phyloP scores from a whole-genome alignment of 1,284 basidiomycete genomes.

The Phellopilus nigrolimitatus region DNA sequence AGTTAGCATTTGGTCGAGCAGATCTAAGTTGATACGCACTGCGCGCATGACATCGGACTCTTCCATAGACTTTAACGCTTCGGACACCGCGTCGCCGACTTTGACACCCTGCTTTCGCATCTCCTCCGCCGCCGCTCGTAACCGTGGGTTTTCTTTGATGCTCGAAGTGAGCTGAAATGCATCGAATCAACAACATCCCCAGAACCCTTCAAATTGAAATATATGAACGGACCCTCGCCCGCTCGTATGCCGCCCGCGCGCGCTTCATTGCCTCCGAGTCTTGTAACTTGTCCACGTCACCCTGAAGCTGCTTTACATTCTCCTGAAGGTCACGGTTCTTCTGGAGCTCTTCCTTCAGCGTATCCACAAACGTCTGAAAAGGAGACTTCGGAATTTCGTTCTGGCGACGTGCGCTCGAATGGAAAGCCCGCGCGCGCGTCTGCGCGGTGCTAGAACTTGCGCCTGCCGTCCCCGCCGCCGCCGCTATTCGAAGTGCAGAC shows the following conservation, averaged over 20 bases:
- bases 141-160: constrained; percentile 93
- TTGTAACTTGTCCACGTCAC: constrained; percentile 95
- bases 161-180: constrained; percentile 76
- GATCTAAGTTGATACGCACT: constrained; percentile 38
- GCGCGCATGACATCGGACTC: constrained; percentile 90
- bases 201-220: constrained; percentile 2
- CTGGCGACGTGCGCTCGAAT: constrained; percentile 56
- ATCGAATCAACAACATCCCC: neutral
- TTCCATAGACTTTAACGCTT: constrained; percentile 88
- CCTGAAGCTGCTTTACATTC: constrained; percentile 94
- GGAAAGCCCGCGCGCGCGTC: constrained; percentile 39
- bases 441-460: neutral
- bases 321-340: constrained; percentile 96
- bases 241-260: constrained; percentile 88
- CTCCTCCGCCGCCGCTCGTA: constrained; percentile 89
- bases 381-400: constrained; percentile 83
- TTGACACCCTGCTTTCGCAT: constrained; percentile 86
- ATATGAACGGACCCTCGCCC: constrained; percentile 76
- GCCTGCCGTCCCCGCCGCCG: neutral
- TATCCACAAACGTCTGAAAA: constrained; percentile 94
- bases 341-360: constrained; percentile 85
- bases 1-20: constrained; percentile 3
- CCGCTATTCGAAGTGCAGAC: neutral
- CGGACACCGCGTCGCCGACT: constrained; percentile 89
- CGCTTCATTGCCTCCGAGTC: constrained; percentile 96